A percentile compares a stretch with the other conserved stretches of the same genome.
phyloP scores from a whole-genome alignment of 2,329 filamentous ascomycete species.

The Cryphonectria naterciae region DNA sequence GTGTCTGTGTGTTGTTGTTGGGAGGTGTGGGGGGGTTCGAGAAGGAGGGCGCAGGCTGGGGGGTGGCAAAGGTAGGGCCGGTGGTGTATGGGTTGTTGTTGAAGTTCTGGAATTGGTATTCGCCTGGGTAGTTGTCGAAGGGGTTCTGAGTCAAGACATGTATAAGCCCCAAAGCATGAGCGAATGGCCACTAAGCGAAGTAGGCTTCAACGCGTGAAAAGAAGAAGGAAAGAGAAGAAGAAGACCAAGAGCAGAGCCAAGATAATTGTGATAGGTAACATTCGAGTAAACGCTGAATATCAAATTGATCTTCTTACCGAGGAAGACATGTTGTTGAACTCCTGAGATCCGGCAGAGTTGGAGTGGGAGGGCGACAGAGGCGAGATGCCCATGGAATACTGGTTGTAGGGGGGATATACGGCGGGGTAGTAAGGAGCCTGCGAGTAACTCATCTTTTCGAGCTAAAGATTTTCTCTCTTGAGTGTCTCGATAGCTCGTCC shows the following conservation, averaged over 20 bases:
- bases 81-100: constrained; percentile 45
- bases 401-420: constrained; percentile 45
- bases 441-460: constrained; percentile 55
- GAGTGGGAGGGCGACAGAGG: constrained; percentile 60
- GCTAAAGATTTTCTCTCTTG: not conserved
- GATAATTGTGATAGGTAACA: constrained; percentile 21
- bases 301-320: constrained; percentile 49
- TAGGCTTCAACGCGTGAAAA: constrained; percentile 31
- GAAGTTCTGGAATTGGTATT: constrained; percentile 53
- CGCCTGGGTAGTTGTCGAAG: constrained; percentile 51
- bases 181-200: constrained; percentile 34
- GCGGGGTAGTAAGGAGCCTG: constrained; percentile 52
- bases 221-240: constrained; percentile 15
- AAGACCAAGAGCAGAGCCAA: constrained; percentile 22
- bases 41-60: constrained; percentile 42
- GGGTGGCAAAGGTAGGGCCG: constrained; percentile 45
- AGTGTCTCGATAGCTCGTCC: not conserved
- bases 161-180: constrained; percentile 35
- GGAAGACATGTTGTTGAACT: constrained; percentile 59
- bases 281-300: constrained; percentile 2
- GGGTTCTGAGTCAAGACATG: constrained; percentile 50
- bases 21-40: constrained; percentile 58
- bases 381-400: constrained; percentile 56
- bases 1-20: constrained; percentile 35
- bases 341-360: constrained; percentile 58